Conservation (phyloP, 352 stramenopile species). For the Pythium brachiatum region DNA sequence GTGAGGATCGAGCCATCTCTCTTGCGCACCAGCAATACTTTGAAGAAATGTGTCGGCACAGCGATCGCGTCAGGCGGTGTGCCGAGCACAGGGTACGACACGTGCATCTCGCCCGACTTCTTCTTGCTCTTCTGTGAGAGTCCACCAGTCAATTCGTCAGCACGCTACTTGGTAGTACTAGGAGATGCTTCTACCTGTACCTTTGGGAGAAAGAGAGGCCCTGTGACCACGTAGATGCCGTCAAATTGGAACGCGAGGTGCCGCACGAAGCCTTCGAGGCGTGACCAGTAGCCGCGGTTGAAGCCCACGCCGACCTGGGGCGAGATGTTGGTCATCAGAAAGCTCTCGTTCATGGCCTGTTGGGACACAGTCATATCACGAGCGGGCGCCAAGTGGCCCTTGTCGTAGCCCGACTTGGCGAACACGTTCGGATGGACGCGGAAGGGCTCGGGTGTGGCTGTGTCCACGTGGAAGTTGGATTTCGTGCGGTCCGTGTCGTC, state of each 20-base stretch:
- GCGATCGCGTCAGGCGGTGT: slow-evolving; percentile 81
- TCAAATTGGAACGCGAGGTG: slow-evolving; percentile 77
- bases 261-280: slow-evolving; percentile 84
- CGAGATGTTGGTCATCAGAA: slow-evolving; percentile 95
- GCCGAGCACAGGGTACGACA: slow-evolving; percentile 82
- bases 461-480: slow-evolving; percentile 87
- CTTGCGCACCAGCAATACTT: slow-evolving; percentile 85
- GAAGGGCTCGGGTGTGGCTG: slow-evolving; percentile 64
- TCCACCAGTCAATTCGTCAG: neutral
- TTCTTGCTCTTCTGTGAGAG: slow-evolving; percentile 49
- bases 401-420: slow-evolving; percentile 91
- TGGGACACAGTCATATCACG: slow-evolving; percentile 87
- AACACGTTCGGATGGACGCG: slow-evolving; percentile 88
- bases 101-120: slow-evolving; percentile 52
- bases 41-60: slow-evolving; percentile 97
- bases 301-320: slow-evolving; percentile 89
- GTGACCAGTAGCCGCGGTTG: slow-evolving; percentile 87
- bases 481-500: slow-evolving; percentile 80
- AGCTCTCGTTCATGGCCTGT: slow-evolving; percentile 90
- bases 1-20: slow-evolving; percentile 64
- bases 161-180: no score
- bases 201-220: slow-evolving; percentile 91
- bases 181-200: slow-evolving; percentile 20
- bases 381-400: slow-evolving; percentile 92
- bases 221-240: slow-evolving; percentile 90